These are phyloP conservation scores for Emergomyces pasteurianus DNA, from an alignment of 2,329 filamentous ascomycete genomes.

Conservation along the genomic window DNA sequence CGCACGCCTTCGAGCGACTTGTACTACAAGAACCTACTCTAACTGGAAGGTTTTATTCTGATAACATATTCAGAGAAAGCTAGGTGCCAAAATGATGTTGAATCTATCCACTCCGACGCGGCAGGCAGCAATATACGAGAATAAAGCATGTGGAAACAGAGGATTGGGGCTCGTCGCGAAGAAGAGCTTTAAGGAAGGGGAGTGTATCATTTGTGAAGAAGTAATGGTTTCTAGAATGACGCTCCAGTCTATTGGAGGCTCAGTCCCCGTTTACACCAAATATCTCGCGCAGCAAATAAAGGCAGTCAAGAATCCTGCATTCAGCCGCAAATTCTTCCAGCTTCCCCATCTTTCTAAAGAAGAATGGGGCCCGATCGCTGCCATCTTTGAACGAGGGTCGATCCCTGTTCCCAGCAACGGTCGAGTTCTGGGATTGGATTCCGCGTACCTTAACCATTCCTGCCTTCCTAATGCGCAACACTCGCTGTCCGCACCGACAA, in stretches of 20 bases:
- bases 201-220: constrained; percentile 5
- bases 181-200: not conserved
- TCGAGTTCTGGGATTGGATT: not conserved
- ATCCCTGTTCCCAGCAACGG: constrained; percentile 1
- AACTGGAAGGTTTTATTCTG: not conserved
- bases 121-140: not conserved
- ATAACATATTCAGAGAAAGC: not conserved
- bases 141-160: not conserved
- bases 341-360: not conserved
- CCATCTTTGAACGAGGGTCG: constrained; percentile 4
- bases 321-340: constrained; percentile 4
- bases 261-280: constrained; percentile 1
- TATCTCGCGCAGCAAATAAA: constrained; percentile 4
- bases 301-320: not conserved
- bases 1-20: not conserved
- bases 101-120: not conserved
- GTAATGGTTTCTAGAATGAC: constrained; percentile 4
- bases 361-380: constrained; percentile 2
- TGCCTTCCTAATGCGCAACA: constrained; percentile 16
- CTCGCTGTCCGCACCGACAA: constrained; percentile 1
- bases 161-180: constrained; percentile 5
- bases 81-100: not conserved
- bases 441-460: constrained; percentile 16
- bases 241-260: not conserved
- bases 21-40: not conserved